A percentile compares a stretch with the other conserved stretches of the same genome.
These are phyloP conservation scores for Chaetomium cochliodes DNA, from an alignment of 495 filamentous ascomycete genomes.

Conservation along the genomic window DNA sequence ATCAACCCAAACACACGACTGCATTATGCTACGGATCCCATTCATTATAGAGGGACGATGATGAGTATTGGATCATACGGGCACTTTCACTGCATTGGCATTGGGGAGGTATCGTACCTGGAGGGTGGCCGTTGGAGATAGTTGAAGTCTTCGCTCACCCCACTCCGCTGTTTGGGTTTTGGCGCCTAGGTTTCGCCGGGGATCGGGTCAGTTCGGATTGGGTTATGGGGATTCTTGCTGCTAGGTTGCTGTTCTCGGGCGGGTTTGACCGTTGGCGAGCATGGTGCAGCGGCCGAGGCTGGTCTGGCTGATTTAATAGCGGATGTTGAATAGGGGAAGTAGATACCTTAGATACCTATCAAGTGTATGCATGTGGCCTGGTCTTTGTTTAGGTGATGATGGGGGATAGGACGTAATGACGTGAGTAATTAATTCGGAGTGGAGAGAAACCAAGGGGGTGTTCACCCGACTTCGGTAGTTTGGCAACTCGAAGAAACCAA, in stretches of 20 bases:
- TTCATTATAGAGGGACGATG: slow-evolving; percentile 12
- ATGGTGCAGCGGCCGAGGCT: neutral
- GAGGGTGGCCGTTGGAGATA: slow-evolving; percentile 1
- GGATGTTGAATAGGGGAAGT: slow-evolving; percentile 8
- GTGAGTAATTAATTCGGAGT: too few relatives aligned
- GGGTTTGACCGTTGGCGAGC: neutral
- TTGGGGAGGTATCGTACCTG: slow-evolving; percentile 4
- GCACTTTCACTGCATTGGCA: slow-evolving; percentile 2
- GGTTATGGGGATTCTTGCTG: slow-evolving; percentile 1
- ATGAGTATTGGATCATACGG: slow-evolving; percentile 1
- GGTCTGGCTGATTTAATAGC: neutral
- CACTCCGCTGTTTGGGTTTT: slow-evolving; percentile 6
- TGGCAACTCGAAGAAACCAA: too few relatives aligned
- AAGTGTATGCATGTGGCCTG: neutral
- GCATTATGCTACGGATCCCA: neutral
- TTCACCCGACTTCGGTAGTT: too few relatives aligned
- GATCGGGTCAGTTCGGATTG: slow-evolving; percentile 5
- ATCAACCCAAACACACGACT: neutral
- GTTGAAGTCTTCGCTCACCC: neutral
- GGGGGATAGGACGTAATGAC: neutral
- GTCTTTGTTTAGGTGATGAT: neutral
- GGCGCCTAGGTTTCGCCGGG: slow-evolving; percentile 1
- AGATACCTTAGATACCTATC: neutral
- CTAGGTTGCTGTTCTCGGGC: slow-evolving; percentile 1
- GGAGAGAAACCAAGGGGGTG: too few relatives aligned